Conservation (phyloP, 208 protist species). For the Acanthamoeba culbertsoni region DNA sequence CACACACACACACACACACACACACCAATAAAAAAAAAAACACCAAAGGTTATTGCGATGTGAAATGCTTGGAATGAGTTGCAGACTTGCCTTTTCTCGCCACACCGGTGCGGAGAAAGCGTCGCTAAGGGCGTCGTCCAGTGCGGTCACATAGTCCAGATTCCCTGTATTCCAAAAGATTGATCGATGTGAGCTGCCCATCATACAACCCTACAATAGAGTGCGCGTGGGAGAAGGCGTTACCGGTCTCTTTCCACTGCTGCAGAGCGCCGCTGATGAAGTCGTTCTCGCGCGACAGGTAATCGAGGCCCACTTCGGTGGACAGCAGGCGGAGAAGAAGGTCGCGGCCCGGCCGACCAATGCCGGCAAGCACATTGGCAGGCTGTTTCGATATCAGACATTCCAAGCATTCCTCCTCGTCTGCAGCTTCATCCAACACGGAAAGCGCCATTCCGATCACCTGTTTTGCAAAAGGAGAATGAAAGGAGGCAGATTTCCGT, state of each 20-base stretch:
- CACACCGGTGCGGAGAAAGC: constrained; percentile 23
- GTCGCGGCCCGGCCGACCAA: neutral
- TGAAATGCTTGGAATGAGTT: too few species aligned
- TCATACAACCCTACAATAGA: too few species aligned
- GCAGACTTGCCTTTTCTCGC: neutral
- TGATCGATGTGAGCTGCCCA: neutral
- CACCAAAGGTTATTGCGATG: neutral
- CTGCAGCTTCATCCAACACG: constrained; percentile 75
- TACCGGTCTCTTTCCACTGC: constrained; percentile 46
- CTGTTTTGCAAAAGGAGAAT: neutral
- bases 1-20: neutral
- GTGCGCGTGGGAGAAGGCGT: too few species aligned
- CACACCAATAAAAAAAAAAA: neutral
- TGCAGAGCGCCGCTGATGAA: neutral
- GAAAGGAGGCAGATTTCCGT: neutral
- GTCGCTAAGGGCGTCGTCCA: neutral
- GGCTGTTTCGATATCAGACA: constrained; percentile 67
- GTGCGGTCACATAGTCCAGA: neutral
- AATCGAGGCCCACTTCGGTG: neutral
- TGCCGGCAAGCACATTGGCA: constrained; percentile 13
- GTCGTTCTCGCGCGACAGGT: constrained; percentile 6
- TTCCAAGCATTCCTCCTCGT: constrained; percentile 66
- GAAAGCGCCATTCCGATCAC: constrained; percentile 62
- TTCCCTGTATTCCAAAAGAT: neutral
- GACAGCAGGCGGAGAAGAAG: constrained; percentile 49